These are phyloP conservation scores for Fusarium odoratissimum DNA, from an alignment of 2,329 filamentous ascomycete genomes.

Conservation along the genomic window DNA sequence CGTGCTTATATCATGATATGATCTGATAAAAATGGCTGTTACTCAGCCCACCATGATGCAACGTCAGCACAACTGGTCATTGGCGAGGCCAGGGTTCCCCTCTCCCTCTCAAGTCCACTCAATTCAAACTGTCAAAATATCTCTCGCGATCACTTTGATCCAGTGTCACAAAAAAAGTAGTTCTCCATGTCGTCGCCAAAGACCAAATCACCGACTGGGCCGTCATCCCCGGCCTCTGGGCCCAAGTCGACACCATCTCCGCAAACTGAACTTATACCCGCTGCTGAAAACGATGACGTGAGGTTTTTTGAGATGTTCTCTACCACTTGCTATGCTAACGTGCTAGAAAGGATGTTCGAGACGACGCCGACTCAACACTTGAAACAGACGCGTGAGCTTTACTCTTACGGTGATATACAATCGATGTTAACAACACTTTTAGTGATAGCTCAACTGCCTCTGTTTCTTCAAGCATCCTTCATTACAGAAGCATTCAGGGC, in stretches of 20 bases:
- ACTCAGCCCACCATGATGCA: neutral
- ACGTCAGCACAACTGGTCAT: neutral
- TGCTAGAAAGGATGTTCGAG: neutral
- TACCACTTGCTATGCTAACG: neutral
- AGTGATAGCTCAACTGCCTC: slow-evolving; percentile 25
- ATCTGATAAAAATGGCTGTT: neutral
- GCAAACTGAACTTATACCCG: neutral
- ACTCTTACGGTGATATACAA: accelerated
- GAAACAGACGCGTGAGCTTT: neutral
- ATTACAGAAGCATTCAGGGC: slow-evolving; percentile 22
- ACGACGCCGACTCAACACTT: neutral
- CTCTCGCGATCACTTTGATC: neutral
- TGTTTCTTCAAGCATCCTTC: slow-evolving; percentile 18
- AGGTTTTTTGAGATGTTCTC: accelerated
- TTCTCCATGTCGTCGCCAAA: neutral
- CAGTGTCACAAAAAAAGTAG: too few relatives aligned
- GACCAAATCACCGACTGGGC: neutral
- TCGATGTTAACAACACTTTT: accelerated
- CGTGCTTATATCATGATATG: neutral
- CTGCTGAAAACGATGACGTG: neutral
- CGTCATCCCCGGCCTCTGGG: neutral
- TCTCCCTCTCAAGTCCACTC: neutral
- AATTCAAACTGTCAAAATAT: neutral
- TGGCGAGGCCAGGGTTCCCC: neutral
- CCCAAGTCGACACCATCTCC: neutral